Evolutionary conservation across 768 basidiomycete genomes (phyloP).

Genomic region (Boletus sp.): DNA sequence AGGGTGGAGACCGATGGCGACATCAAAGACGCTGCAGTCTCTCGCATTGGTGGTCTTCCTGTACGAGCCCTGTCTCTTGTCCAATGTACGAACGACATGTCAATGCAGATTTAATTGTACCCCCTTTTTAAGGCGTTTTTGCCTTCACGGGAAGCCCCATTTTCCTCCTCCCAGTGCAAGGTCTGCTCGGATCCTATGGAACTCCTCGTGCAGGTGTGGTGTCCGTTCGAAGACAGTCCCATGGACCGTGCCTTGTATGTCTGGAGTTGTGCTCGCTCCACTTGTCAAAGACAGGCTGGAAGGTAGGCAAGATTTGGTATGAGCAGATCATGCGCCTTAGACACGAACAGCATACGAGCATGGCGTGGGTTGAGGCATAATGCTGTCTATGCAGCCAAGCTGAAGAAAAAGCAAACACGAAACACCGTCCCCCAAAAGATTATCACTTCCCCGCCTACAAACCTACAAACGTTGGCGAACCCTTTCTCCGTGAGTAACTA

Average conservation of each 20-base stretch:
- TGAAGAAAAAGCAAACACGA: constrained; percentile 52
- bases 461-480: constrained; percentile 42
- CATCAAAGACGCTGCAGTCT: constrained; percentile 74
- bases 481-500: constrained; percentile 65
- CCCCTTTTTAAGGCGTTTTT: constrained; percentile 66
- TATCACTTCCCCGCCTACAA: constrained; percentile 31
- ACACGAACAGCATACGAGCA: constrained; percentile 61
- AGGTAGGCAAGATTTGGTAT: constrained; percentile 51
- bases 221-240: constrained; percentile 81
- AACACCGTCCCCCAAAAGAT: constrained; percentile 40
- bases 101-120: constrained; percentile 46
- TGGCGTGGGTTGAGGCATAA: constrained; percentile 78
- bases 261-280: constrained; percentile 72
- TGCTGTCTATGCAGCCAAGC: constrained; percentile 68
- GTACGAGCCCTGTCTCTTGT: constrained; percentile 60
- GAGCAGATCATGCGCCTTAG: constrained; percentile 12
- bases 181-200: constrained; percentile 74
- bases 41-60: constrained; percentile 87
- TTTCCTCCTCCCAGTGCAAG: constrained; percentile 68
- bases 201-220: constrained; percentile 85
- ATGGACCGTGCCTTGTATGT: constrained; percentile 85
- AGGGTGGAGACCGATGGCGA: constrained; percentile 55
- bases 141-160: constrained; percentile 56
- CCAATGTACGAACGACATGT: constrained; percentile 44
- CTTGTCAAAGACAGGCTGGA: constrained; percentile 74